These are phyloP conservation scores for Alloascoidea africana DNA, from an alignment of 805 yeast species.

Conservation along the genomic window DNA sequence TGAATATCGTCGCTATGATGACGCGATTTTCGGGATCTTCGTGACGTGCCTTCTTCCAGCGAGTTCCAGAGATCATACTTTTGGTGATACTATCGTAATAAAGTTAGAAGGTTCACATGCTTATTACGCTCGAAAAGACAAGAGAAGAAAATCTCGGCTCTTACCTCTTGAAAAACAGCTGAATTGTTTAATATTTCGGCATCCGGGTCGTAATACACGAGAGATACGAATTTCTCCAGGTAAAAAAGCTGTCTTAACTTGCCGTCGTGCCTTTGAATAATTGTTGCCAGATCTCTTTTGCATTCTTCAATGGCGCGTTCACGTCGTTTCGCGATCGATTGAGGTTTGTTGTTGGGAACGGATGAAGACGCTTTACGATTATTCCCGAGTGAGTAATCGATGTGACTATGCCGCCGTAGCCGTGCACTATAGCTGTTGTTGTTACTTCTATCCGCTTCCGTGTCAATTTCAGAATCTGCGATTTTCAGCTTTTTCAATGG, in stretches of 20 bases:
- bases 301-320: conserved; percentile 3
- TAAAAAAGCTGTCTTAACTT: conserved; percentile 22
- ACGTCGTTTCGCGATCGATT: conserved; percentile 2
- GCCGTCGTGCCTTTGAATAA: conserved; percentile 18
- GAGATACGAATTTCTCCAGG: conserved; percentile 21
- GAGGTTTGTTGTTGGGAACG: no score
- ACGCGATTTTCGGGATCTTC: neutral
- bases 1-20: neutral
- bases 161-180: neutral
- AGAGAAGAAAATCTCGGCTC: no score
- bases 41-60: neutral
- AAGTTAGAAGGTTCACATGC: no score
- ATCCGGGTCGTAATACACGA: conserved; percentile 20
- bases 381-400: no score
- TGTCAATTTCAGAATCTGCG: no score
- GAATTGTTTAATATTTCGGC: conserved; percentile 5
- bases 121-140: no score
- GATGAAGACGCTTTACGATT: no score
- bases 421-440: no score
- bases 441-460: no score
- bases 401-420: no score
- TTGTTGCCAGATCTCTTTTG: conserved; percentile 7
- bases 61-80: neutral
- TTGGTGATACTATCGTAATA: neutral
- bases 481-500: no score